Conservation (phyloP, 176 grass and related monocot species). For the Carex littledalei region DNA sequence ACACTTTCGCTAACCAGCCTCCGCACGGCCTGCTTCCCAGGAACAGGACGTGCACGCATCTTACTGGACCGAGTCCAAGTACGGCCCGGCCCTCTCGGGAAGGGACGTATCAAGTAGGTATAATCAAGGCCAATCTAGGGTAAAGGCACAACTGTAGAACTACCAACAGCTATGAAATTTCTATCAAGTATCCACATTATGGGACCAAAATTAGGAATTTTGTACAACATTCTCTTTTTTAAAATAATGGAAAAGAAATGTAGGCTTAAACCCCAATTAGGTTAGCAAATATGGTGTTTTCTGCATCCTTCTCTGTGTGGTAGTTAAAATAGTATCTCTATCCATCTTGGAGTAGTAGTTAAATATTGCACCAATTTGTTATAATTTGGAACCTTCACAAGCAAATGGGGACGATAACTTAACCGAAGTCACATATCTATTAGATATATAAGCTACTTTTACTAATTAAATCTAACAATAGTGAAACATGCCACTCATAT, state of each 20-base stretch:
- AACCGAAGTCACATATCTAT: not conserved
- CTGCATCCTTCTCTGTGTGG: not conserved
- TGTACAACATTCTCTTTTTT: not conserved
- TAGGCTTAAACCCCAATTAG: not conserved
- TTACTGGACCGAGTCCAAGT: no score
- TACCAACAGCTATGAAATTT: not conserved
- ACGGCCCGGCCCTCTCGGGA: no score
- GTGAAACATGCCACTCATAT: not conserved
- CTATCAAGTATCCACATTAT: not conserved
- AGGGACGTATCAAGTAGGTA: not conserved
- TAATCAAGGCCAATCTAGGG: not conserved
- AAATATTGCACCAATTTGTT: not conserved
- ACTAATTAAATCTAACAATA: not conserved
- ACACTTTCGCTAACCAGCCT: no score
- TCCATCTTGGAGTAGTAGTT: not conserved
- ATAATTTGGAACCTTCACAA: not conserved
- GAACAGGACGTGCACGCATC: no score
- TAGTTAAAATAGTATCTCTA: not conserved
- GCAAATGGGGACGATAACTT: not conserved
- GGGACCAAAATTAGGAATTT: not conserved
- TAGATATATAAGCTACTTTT: not conserved
- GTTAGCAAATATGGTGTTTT: not conserved
- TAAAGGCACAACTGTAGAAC: not conserved
- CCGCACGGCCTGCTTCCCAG: no score
- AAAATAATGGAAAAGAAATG: not conserved